A percentile compares a stretch with the other conserved stretches of the same genome.
phyloP scores from a whole-genome alignment of 179 eudicot genomes.

The Beta corolliflora region DNA sequence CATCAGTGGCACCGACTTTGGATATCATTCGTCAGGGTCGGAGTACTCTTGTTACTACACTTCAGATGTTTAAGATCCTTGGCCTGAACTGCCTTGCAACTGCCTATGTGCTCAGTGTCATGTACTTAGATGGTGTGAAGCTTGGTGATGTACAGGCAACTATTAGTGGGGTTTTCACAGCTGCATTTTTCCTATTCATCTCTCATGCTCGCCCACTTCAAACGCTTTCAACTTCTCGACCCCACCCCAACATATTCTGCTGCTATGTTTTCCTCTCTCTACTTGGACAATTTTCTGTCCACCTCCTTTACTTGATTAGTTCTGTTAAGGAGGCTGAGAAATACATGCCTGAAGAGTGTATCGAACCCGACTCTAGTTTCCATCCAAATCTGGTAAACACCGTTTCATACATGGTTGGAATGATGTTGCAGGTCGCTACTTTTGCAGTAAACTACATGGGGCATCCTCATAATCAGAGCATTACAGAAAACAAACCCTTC shows the following conservation, averaged over 20 bases:
- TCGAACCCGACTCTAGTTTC: conserved; percentile 89
- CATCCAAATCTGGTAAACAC: conserved; percentile 94
- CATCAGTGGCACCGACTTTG: conserved; percentile 78
- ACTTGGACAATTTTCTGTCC: conserved; percentile 79
- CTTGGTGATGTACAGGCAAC: conserved; percentile 95
- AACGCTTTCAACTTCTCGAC: conserved; percentile 70
- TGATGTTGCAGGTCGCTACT: conserved; percentile 98
- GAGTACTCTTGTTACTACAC: conserved; percentile 93
- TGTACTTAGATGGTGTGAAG: conserved; percentile 93
- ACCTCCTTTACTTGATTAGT: conserved; percentile 65
- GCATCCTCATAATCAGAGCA: conserved; percentile 94
- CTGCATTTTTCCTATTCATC: conserved; percentile 92
- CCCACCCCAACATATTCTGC: conserved; percentile 89
- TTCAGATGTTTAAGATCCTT: conserved; percentile 95
- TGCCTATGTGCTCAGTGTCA: conserved; percentile 91
- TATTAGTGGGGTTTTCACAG: conserved; percentile 87
- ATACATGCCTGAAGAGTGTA: conserved; percentile 96
- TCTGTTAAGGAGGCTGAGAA: conserved; percentile 93
- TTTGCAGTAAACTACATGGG: conserved; percentile 99
- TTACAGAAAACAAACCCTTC: conserved; percentile 78
- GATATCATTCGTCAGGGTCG: conserved; percentile 95
- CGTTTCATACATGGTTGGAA: conserved; percentile 84
- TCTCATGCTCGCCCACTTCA: conserved; percentile 89
- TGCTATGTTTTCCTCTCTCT: conserved; percentile 76
- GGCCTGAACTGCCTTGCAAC: conserved; percentile 98